These are phyloP conservation scores for Saturnispora bothae DNA, from an alignment of 805 yeast genomes.

Conservation along the genomic window DNA sequence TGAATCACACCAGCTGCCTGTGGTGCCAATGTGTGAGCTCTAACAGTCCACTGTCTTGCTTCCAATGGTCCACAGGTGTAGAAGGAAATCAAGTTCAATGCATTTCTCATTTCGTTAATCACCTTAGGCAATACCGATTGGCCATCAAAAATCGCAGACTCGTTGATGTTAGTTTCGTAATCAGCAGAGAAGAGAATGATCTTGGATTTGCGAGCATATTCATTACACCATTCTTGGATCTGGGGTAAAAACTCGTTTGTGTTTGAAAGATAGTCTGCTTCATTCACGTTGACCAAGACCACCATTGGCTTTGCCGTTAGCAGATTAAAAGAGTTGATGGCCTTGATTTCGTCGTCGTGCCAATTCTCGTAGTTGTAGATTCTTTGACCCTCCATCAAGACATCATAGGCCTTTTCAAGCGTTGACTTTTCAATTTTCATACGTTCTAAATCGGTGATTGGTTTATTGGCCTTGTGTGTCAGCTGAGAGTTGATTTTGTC, in stretches of 20 bases:
- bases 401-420: conserved; percentile 61
- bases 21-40: conserved; percentile 91
- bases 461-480: conserved; percentile 74
- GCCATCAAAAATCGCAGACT: background rate
- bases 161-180: conserved; percentile 21
- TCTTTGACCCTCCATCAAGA: conserved; percentile 78
- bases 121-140: conserved; percentile 80
- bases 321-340: conserved; percentile 74
- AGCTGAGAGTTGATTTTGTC: conserved; percentile 57
- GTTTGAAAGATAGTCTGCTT: conserved; percentile 78
- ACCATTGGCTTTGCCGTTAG: conserved; percentile 94
- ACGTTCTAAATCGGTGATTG: conserved; percentile 49
- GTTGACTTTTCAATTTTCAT: conserved; percentile 81
- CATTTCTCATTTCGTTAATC: conserved; percentile 76
- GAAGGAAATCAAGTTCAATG: conserved; percentile 80
- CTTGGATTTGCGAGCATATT: conserved; percentile 66
- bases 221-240: conserved; percentile 86
- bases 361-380: conserved; percentile 72
- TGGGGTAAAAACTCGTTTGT: conserved; percentile 75
- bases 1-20: conserved; percentile 98
- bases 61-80: conserved; percentile 96
- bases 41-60: conserved; percentile 96
- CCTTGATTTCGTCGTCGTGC: conserved; percentile 86
- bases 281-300: conserved; percentile 82
- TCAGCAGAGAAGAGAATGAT: conserved; percentile 26